Percentiles rank a stretch among this genome's conserved stretches.
Evolutionary conservation across 78 protist genomes (phyloP).

Genomic region (Dictyostelium capitatum): DNA sequence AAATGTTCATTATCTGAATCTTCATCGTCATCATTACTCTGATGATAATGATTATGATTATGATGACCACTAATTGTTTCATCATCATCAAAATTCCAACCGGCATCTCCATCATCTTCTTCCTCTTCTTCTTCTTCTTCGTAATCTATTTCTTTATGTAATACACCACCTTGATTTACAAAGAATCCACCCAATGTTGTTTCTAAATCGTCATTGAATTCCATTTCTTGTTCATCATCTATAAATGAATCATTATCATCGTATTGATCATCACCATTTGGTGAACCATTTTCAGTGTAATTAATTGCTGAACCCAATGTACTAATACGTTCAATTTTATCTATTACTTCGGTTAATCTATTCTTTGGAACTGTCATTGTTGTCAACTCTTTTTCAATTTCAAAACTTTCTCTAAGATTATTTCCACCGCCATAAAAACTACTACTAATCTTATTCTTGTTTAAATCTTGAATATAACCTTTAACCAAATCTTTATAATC

Average conservation of each 20-base stretch:
- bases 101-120: neutral
- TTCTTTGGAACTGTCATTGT: slow-evolving; percentile 14
- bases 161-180: slow-evolving; percentile 30
- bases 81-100: neutral
- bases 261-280: neutral
- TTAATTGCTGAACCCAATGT: neutral
- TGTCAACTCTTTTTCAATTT: slow-evolving; percentile 15
- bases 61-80: too few relatives aligned
- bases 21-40: neutral
- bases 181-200: slow-evolving; percentile 64
- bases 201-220: slow-evolving; percentile 12
- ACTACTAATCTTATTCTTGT: slow-evolving; percentile 27
- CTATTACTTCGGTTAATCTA: slow-evolving; percentile 48
- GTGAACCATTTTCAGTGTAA: neutral
- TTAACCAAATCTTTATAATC: slow-evolving; percentile 13
- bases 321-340: slow-evolving; percentile 30
- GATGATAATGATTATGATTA: neutral
- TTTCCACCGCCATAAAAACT: slow-evolving; percentile 14
- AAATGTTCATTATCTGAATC: neutral
- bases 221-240: slow-evolving; percentile 20
- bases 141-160: neutral
- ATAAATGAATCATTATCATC: slow-evolving; percentile 50
- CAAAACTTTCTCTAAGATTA: neutral
- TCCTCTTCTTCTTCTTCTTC: neutral
- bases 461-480: neutral